Evolutionary conservation across 371 early-diverging fungal species (phyloP).

Genomic region (Apophysomyces elegans): DNA sequence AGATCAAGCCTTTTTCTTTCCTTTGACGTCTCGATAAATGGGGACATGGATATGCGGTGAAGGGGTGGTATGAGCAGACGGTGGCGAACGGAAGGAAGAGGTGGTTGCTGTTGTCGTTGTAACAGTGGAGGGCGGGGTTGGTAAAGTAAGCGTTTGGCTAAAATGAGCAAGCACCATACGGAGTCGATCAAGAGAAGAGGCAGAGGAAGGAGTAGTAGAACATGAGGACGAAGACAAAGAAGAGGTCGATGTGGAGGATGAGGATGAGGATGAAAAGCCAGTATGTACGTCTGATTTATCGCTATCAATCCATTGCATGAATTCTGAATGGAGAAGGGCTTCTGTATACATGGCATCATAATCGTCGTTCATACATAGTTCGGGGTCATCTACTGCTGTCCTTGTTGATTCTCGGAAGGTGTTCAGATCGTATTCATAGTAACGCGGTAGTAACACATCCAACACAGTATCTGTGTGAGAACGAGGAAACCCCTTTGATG

Average conservation of each 20-base stretch:
- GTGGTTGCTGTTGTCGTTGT: conserved; percentile 2
- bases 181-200: conserved; percentile 22
- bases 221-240: not conserved
- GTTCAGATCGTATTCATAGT: conserved; percentile 24
- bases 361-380: conserved; percentile 35
- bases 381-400: conserved; percentile 21
- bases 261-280: conserved; percentile 6
- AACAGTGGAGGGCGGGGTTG: not conserved
- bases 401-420: conserved; percentile 2
- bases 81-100: conserved; percentile 10
- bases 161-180: conserved; percentile 28
- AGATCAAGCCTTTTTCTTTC: conserved; percentile 6
- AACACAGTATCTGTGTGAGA: conserved; percentile 18
- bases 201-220: too few species aligned
- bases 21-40: not conserved
- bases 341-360: conserved; percentile 36
- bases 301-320: conserved; percentile 25
- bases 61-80: not conserved
- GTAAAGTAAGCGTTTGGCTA: conserved; percentile 9
- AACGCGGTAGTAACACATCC: conserved; percentile 25
- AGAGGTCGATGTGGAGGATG: conserved; percentile 3
- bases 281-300: not conserved
- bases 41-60: conserved; percentile 3
- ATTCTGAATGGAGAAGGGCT: conserved; percentile 33
- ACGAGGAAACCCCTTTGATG: conserved; percentile 16